These are phyloP conservation scores for Yamagishiella unicocca DNA, from an alignment of 139 green algal species.

Conservation along the genomic window DNA sequence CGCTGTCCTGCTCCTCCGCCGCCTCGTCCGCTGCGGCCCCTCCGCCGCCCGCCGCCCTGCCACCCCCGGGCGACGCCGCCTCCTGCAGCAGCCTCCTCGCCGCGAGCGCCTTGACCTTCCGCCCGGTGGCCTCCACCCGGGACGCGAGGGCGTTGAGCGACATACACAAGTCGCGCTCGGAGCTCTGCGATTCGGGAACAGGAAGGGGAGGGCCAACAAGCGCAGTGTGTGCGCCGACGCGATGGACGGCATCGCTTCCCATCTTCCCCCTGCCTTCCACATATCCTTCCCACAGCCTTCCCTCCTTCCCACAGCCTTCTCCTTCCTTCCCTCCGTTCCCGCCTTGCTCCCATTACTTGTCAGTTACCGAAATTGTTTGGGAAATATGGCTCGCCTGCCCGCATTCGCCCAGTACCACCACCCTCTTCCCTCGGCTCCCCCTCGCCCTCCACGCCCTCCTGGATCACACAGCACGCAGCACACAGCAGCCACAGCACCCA, in stretches of 20 bases:
- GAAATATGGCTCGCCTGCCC: too few relatives aligned
- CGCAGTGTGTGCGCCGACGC: too few relatives aligned
- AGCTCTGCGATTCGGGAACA: slow-evolving; percentile 50
- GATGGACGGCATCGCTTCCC: too few relatives aligned
- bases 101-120: not conserved
- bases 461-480: too few relatives aligned
- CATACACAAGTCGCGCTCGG: slow-evolving; percentile 77
- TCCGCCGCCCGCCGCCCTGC: not conserved
- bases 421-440: too few relatives aligned
- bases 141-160: slow-evolving; percentile 71
- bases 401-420: too few relatives aligned
- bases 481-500: too few relatives aligned
- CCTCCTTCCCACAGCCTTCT: not conserved
- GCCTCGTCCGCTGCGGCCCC: not conserved
- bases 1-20: not conserved
- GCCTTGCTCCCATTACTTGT: too few relatives aligned
- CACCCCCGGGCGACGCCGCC: not conserved
- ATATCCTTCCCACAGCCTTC: not conserved
- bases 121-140: slow-evolving; percentile 30
- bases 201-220: not conserved
- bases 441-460: too few relatives aligned
- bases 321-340: not conserved
- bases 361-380: too few relatives aligned
- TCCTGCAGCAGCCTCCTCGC: not conserved
- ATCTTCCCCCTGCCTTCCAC: not conserved